Base-by-base conservation (phyloP, 352 stramenopile genomes). In the Blastocystis sp. region DNA sequence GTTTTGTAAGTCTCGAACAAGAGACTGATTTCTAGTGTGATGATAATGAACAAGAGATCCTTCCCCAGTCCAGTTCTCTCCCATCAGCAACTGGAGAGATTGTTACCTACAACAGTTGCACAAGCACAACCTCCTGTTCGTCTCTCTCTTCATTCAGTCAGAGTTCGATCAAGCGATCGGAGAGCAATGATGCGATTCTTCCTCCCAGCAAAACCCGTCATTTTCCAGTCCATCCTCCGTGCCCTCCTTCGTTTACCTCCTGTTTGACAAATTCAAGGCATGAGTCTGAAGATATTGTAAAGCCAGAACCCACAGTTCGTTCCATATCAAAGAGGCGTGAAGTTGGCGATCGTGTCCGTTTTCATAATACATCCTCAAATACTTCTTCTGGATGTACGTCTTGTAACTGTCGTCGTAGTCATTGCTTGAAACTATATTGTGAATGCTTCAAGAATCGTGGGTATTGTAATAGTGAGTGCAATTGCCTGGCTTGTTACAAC, bases 341-440 rank as follows among this genome's bases (percentile, higher is more conserved):
- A 32, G 14, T 12, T 16, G 56, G n/a, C 56, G 21, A 42, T 3
- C 21, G 5, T 19, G 35, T 27, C 11, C 21, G 51, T 27, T n/a
- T 27, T 21, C 43, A 9, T 29, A 24, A 52, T 27, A 52, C 39
- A 24, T 5, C n/a, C 7, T 24, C n/a, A 51, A 19, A 24, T 52
- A 57, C 4, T 24, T 9, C 37, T 57, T 52, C 66, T 35, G 65
- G 65, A 54, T 54, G 27, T 12, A 49, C 56, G 11, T 54, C 65
- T 0, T 98, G 96, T 87, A 93, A 93, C 85, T 98, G 96, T 91
- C 97, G 97, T 81, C 97, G 97, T 88, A 97, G 93, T 78, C 93
- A 93, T 77, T 98, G 95, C 91, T 90, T 98, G 39, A 98, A 98
- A 89, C 98, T 98, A 83, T 94, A 98, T 91, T 98, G 95, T 90